phyloP scores from a whole-genome alignment of 768 basidiomycete genomes.

The Lactarius sanguifluus region DNA sequence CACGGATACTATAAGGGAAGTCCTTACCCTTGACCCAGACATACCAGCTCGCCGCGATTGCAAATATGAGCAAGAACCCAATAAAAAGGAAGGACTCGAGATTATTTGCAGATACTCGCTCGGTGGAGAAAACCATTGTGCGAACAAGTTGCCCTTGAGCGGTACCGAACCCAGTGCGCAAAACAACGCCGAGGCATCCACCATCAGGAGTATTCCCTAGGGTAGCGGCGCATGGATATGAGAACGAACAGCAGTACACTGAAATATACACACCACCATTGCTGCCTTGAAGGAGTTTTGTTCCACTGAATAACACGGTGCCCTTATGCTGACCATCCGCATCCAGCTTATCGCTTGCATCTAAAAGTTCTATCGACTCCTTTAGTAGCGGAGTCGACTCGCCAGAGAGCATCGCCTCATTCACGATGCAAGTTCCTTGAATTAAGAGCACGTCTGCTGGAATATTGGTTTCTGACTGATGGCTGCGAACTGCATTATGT shows the following conservation, averaged over 20 bases:
- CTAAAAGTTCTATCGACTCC: constrained; percentile 87
- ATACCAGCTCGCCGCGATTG: constrained; percentile 96
- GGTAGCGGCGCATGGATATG: constrained; percentile 27
- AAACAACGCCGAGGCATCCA: constrained; percentile 89
- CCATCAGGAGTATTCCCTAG: constrained; percentile 75
- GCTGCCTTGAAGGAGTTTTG: constrained; percentile 91
- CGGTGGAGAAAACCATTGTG: constrained; percentile 99
- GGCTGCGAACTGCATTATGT: constrained; percentile 47
- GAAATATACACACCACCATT: constrained; percentile 42
- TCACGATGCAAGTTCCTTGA: constrained; percentile 92
- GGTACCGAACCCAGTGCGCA: constrained; percentile 96
- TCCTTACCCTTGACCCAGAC: constrained; percentile 90
- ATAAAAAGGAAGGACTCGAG: constrained; percentile 96
- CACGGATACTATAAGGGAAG: background rate
- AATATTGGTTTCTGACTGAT: constrained; percentile 78
- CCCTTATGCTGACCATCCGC: constrained; percentile 87
- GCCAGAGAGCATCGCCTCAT: constrained; percentile 98
- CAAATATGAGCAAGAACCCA: constrained; percentile 95
- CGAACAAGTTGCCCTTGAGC: constrained; percentile 95
- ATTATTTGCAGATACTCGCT: constrained; percentile 96
- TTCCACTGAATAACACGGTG: constrained; percentile 89
- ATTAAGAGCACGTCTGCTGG: constrained; percentile 94
- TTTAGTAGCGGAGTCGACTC: constrained; percentile 97
- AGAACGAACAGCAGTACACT: constrained; percentile 18
- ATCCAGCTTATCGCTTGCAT: constrained; percentile 71